Percentiles rank a stretch among this genome's conserved stretches.
Evolutionary conservation across 2,329 filamentous ascomycete species (phyloP).

Genomic region (Metarhizium sp.): DNA sequence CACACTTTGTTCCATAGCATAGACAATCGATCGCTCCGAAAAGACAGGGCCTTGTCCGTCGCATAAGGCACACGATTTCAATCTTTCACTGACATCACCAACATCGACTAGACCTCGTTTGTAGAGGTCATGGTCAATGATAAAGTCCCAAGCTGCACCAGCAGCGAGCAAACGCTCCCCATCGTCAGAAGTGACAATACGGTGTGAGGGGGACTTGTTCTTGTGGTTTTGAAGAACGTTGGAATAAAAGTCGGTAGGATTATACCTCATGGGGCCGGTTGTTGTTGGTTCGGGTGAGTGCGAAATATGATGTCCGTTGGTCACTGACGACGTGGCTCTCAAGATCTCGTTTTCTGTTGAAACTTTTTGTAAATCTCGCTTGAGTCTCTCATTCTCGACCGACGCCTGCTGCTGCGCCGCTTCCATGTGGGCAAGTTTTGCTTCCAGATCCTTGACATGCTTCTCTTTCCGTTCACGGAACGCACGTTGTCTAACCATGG

Average conservation of each 20-base stretch:
- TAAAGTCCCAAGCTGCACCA: constrained; percentile 80
- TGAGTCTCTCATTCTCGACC: constrained; percentile 79
- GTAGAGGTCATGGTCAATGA: constrained; percentile 71
- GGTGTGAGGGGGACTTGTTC: constrained; percentile 56
- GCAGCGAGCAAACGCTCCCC: constrained; percentile 65
- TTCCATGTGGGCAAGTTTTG: constrained; percentile 71
- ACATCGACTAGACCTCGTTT: constrained; percentile 73
- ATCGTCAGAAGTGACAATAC: constrained; percentile 55
- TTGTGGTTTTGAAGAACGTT: constrained; percentile 51
- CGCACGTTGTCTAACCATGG: constrained; percentile 67
- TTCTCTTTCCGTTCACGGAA: constrained; percentile 94
- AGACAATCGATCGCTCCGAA: constrained; percentile 61
- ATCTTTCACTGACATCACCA: constrained; percentile 65
- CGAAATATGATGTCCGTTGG: constrained; percentile 22
- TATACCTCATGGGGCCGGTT: constrained; percentile 62
- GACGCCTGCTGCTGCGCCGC: constrained; percentile 61
- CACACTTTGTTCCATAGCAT: constrained; percentile 70
- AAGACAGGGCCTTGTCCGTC: constrained; percentile 87
- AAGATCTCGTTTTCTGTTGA: constrained; percentile 90
- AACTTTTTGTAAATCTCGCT: constrained; percentile 72
- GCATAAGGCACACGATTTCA: constrained; percentile 68
- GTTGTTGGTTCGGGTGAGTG: constrained; percentile 38
- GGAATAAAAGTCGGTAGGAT: constrained; percentile 62
- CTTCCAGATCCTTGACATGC: constrained; percentile 87
- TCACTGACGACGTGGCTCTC: constrained; percentile 58